Conservation (phyloP, 192 early-diverging fungal genomes). For the Umbelopsis sp. region DNA sequence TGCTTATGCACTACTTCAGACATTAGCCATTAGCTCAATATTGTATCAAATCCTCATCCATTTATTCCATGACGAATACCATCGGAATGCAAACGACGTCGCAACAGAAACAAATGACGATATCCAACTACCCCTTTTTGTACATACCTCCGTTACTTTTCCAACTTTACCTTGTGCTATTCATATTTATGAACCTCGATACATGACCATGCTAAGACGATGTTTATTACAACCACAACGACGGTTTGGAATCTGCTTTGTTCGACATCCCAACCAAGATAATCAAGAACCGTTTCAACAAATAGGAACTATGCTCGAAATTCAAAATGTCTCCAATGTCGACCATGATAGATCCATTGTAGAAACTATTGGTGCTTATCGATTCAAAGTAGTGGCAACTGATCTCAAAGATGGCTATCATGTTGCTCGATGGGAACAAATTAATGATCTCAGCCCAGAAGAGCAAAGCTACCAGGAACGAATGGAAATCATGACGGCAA, state of each 20-base stretch:
- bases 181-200: constrained; percentile 62
- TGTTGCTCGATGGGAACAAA: constrained; percentile 42
- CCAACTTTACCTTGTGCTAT: constrained; percentile 56
- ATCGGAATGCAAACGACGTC: not conserved
- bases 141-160: constrained; percentile 50
- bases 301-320: constrained; percentile 54
- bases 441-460: constrained; percentile 44
- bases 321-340: constrained; percentile 41
- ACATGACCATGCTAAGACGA: constrained; percentile 54
- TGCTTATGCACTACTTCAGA: not conserved
- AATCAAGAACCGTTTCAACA: constrained; percentile 36
- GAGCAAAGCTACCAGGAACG: constrained; percentile 37
- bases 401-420: constrained; percentile 47
- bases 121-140: constrained; percentile 49
- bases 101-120: not conserved
- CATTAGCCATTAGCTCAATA: not conserved
- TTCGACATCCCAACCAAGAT: not conserved
- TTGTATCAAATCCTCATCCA: not conserved
- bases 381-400: constrained; percentile 43
- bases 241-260: constrained; percentile 41
- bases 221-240: constrained; percentile 42
- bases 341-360: constrained; percentile 52
- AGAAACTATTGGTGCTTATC: constrained; percentile 46
- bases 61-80: not conserved
- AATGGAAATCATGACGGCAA: constrained; percentile 16